These are phyloP conservation scores for Eimeria necatrix DNA, from an alignment of 169 alveolate genomes.

Conservation along the genomic window DNA sequence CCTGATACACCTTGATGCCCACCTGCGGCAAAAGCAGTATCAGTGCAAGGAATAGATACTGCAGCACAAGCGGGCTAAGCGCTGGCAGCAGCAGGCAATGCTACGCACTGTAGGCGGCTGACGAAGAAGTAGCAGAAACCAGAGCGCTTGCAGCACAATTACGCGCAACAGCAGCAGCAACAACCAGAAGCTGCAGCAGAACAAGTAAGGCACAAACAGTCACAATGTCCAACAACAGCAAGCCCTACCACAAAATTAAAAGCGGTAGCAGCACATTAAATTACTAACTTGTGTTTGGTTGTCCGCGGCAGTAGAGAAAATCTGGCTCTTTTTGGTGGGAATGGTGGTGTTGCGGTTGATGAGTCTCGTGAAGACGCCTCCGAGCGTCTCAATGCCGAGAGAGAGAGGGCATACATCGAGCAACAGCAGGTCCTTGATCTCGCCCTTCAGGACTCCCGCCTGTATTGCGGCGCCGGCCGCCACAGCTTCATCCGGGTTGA, in stretches of 20 bases:
- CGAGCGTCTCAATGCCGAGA: constrained; percentile 97
- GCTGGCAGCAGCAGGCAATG: too few relatives aligned
- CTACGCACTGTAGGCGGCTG: too few relatives aligned
- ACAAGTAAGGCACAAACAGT: too few relatives aligned
- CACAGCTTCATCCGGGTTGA: constrained; percentile 99
- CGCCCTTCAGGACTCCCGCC: constrained; percentile 98
- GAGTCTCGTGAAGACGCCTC: constrained; percentile 98
- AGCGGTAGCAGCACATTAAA: too few relatives aligned
- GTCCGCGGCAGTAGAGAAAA: constrained; percentile 98
- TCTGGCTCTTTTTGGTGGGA: constrained; percentile 99
- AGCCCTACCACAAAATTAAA: too few relatives aligned
- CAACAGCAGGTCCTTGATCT: constrained; percentile 94
- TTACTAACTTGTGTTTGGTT: constrained; percentile 88
- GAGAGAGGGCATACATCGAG: constrained; percentile 98
- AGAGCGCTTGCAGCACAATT: constrained; percentile 79
- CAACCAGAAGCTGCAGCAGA: too few relatives aligned
- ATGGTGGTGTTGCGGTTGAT: constrained; percentile 99
- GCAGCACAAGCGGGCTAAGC: too few relatives aligned
- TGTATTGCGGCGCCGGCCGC: constrained; percentile 99
- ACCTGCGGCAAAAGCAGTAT: constrained; percentile 85
- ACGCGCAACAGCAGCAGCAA: neutral
- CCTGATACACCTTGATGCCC: constrained; percentile 99
- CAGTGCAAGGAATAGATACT: neutral
- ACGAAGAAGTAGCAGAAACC: too few relatives aligned
- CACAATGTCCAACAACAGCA: too few relatives aligned